Evolutionary conservation across 2,329 filamentous ascomycete species (phyloP).

Genomic region (Leptographium lundbergii): DNA sequence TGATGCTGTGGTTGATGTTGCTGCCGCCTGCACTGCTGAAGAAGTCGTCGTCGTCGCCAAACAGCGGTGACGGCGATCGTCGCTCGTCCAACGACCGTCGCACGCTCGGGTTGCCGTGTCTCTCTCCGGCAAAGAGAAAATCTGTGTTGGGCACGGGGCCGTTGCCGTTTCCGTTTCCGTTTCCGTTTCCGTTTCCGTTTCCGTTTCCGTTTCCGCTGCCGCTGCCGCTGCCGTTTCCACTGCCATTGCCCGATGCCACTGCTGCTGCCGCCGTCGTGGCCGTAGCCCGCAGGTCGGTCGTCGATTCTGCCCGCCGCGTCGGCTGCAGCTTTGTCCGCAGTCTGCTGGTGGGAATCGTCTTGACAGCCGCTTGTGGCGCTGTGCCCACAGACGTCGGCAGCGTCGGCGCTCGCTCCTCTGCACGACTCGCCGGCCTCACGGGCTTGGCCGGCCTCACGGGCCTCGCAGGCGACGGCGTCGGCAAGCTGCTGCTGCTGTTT

Average conservation of each 20-base stretch:
- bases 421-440: neutral
- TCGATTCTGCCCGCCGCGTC: constrained; percentile 31
- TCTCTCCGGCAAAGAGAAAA: neutral
- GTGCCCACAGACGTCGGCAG: neutral
- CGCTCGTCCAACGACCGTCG: constrained; percentile 62
- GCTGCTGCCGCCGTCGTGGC: constrained; percentile 25
- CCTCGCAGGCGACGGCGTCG: neutral
- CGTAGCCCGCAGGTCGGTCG: constrained; percentile 31
- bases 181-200: too few relatives aligned
- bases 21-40: constrained; percentile 1
- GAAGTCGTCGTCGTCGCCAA: constrained; percentile 73
- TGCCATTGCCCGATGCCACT: constrained; percentile 16
- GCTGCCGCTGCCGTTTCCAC: constrained; percentile 18
- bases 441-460: neutral
- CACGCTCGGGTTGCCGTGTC: neutral
- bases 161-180: too few relatives aligned
- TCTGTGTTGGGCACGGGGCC: neutral
- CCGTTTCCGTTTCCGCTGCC: constrained; percentile 16
- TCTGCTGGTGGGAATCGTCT: neutral
- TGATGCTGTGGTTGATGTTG: neutral
- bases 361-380: neutral
- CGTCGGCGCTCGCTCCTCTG: neutral
- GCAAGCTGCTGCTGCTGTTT: constrained; percentile 8
- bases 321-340: constrained; percentile 5
- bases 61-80: constrained; percentile 36